phyloP scores from a whole-genome alignment of 2,329 filamentous ascomycete genomes.

The Dactylonectria macrodidyma region DNA sequence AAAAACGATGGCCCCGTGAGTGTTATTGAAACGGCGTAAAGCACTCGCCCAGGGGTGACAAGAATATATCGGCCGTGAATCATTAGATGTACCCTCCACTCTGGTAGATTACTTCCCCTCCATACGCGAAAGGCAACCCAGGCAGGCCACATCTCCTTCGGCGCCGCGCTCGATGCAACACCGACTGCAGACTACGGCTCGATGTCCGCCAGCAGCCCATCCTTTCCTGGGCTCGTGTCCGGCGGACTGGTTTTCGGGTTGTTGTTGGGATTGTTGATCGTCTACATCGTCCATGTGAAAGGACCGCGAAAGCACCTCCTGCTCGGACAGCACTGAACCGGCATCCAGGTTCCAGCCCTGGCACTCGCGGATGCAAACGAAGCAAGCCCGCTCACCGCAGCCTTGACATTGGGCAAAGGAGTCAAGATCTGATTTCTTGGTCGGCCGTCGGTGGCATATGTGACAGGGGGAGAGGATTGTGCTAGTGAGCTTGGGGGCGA shows the following conservation, averaged over 20 bases:
- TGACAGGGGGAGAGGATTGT: conserved; percentile 70
- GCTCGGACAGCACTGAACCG: conserved; percentile 47
- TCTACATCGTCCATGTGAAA: conserved; percentile 68
- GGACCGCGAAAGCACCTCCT: conserved; percentile 59
- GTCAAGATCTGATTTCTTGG: conserved; percentile 76
- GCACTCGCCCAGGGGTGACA: conserved; percentile 20
- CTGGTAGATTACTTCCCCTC: conserved; percentile 49
- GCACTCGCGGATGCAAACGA: conserved; percentile 78
- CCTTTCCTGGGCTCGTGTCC: conserved; percentile 44
- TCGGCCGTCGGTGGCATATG: conserved; percentile 77
- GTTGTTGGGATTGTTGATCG: conserved; percentile 43
- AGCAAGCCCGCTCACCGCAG: conserved; percentile 75
- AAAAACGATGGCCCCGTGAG: conserved; percentile 7
- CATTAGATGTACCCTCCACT: conserved; percentile 15
- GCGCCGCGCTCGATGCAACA: conserved; percentile 77
- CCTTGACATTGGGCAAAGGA: conserved; percentile 75
- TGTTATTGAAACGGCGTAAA: conserved; percentile 16
- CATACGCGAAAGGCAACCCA: conserved; percentile 70
- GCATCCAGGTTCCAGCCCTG: conserved; percentile 60
- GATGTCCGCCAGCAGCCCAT: conserved; percentile 62
- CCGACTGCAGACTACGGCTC: conserved; percentile 73
- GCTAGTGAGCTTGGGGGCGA: conserved; percentile 28
- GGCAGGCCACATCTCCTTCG: conserved; percentile 77
- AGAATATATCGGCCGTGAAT: conserved; percentile 31
- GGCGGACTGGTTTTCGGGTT: conserved; percentile 28